Evolutionary conservation across 83 land plant genomes (phyloP).

Genomic region (Diphasiastrum complanatum): DNA sequence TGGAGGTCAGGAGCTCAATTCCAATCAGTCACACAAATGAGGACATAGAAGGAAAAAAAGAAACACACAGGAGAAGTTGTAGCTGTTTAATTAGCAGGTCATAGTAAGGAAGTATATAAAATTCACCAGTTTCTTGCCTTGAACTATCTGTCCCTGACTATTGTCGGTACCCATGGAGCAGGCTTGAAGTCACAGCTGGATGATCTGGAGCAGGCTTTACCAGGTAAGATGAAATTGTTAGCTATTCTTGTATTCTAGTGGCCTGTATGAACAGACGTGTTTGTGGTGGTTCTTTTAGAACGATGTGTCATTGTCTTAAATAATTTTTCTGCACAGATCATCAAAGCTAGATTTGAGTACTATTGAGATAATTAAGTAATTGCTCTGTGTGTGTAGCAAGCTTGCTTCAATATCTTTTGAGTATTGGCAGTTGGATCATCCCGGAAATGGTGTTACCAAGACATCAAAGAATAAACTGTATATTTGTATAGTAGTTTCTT

Average conservation of each 20-base stretch:
- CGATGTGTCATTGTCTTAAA: not conserved
- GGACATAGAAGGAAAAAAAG: too few species aligned
- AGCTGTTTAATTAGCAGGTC: too few species aligned
- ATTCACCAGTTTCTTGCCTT: too few species aligned
- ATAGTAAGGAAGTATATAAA: too few species aligned
- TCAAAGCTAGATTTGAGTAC: too few species aligned
- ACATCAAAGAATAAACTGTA: too few species aligned
- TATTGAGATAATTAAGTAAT: not conserved
- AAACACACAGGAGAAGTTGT: too few species aligned
- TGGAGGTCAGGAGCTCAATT: too few species aligned
- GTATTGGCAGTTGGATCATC: not conserved
- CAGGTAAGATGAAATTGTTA: constrained; percentile 1
- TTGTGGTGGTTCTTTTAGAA: not conserved
- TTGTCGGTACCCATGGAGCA: constrained; percentile 1
- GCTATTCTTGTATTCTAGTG: not conserved
- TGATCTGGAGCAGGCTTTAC: constrained; percentile 22
- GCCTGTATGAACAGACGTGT: not conserved
- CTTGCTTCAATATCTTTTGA: not conserved
- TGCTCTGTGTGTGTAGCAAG: not conserved
- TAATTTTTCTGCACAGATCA: too few species aligned
- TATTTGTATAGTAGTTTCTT: not conserved
- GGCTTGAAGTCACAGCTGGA: constrained; percentile 23
- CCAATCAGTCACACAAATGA: too few species aligned
- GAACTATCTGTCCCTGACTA: not conserved
- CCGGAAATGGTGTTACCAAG: not conserved